phyloP scores from a whole-genome alignment of 2,329 filamentous ascomycete genomes.

The Paecilomyces fulvus region DNA sequence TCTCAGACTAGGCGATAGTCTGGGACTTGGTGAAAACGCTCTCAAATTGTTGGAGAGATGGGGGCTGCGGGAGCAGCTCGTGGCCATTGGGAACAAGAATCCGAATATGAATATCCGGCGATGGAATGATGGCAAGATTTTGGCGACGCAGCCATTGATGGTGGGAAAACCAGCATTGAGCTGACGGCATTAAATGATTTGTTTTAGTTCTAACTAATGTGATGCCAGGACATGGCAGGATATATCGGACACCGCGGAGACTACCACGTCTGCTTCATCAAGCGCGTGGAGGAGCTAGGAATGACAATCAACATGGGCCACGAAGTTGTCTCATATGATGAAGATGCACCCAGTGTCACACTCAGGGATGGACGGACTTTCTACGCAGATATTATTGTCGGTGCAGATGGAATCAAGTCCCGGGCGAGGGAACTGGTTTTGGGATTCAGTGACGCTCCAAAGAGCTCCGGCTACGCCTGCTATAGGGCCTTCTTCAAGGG shows the following conservation, averaged over 20 bases:
- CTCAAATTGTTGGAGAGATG: slow-evolving; percentile 5
- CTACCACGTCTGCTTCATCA: slow-evolving; percentile 5
- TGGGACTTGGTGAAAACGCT: slow-evolving; percentile 7
- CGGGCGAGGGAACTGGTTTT: slow-evolving; percentile 9
- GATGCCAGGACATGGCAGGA: slow-evolving; percentile 1
- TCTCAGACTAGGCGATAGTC: slow-evolving; percentile 4
- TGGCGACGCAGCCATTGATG: slow-evolving; percentile 6
- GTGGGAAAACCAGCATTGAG: neutral
- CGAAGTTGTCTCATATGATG: slow-evolving; percentile 5
- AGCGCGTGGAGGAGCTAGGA: slow-evolving; percentile 2
- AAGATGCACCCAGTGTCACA: slow-evolving; percentile 11
- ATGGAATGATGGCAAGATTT: slow-evolving; percentile 4
- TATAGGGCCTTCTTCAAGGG: slow-evolving; percentile 6
- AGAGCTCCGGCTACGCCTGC: slow-evolving; percentile 4
- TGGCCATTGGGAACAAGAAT: slow-evolving; percentile 5
- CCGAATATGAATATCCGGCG: slow-evolving; percentile 6
- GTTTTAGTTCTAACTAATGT: neutral
- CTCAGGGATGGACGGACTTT: slow-evolving; percentile 5
- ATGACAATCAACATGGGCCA: slow-evolving; percentile 6
- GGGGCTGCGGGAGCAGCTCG: slow-evolving; percentile 5
- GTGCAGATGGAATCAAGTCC: slow-evolving; percentile 15
- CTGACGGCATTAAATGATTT: too few relatives aligned
- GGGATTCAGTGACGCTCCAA: slow-evolving; percentile 5
- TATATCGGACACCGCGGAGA: slow-evolving; percentile 7
- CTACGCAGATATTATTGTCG: slow-evolving; percentile 12